These are phyloP conservation scores for Candida buenavistaensis DNA, from an alignment of 1,139 yeast genomes.

Conservation along the genomic window DNA sequence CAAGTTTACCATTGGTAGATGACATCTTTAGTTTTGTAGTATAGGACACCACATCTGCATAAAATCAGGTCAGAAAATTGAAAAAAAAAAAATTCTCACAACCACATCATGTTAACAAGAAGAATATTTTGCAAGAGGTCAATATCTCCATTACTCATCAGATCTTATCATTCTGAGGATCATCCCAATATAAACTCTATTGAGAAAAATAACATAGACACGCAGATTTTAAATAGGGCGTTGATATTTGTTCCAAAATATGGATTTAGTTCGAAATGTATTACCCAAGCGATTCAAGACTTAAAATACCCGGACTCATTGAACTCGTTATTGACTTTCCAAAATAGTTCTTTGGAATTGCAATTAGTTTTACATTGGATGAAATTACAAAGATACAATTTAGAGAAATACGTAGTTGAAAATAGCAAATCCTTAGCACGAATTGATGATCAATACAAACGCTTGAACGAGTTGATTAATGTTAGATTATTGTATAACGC, in stretches of 20 bases:
- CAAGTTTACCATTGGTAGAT: too few species aligned
- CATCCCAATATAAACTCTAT: slow-evolving; percentile 37
- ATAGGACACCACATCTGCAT: too few species aligned
- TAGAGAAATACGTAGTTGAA: slow-evolving; percentile 28
- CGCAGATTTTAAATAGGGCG: slow-evolving; percentile 35
- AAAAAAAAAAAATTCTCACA: too few species aligned
- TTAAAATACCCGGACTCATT: slow-evolving; percentile 69
- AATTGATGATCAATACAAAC: slow-evolving; percentile 60
- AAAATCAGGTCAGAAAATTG: too few species aligned
- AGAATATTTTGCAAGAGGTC: background rate
- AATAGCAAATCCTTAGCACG: slow-evolving; percentile 15
- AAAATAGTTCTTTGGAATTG: slow-evolving; percentile 38
- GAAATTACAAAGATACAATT: slow-evolving; percentile 34
- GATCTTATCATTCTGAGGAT: slow-evolving; percentile 35
- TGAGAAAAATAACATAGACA: slow-evolving; percentile 31
- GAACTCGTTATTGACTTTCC: slow-evolving; percentile 50
- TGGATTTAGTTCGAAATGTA: slow-evolving; percentile 68
- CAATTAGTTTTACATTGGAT: slow-evolving; percentile 51
- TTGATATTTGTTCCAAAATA: slow-evolving; percentile 58
- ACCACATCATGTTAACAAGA: background rate
- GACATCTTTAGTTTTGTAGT: too few species aligned
- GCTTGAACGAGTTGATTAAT: slow-evolving; percentile 54
- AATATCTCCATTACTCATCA: slow-evolving; percentile 1
- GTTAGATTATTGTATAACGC: slow-evolving; percentile 64
- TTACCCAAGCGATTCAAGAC: slow-evolving; percentile 61